phyloP scores from a whole-genome alignment of 441 rosid species.

The Pelargonium exstipulatum region DNA sequence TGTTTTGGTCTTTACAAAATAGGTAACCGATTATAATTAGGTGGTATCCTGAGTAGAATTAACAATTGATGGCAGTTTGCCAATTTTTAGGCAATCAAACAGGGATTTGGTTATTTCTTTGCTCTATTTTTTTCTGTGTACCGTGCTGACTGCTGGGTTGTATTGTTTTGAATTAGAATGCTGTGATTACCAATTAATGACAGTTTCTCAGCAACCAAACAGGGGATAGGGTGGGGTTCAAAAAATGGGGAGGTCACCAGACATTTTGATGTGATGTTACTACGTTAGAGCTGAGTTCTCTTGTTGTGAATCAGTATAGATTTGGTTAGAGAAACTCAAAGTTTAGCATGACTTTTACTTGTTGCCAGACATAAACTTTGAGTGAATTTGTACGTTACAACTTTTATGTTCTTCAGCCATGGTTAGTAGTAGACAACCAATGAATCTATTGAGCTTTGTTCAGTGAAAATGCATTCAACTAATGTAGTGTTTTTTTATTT shows the following conservation, averaged over 20 bases:
- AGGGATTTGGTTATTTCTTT: not conserved
- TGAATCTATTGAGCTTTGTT: too few relatives aligned
- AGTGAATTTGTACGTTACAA: too few relatives aligned
- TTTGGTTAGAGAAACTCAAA: too few relatives aligned
- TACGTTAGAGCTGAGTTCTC: not conserved
- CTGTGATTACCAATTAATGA: not conserved
- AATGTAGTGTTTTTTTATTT: slow-evolving; percentile 5
- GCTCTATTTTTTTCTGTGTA: not conserved
- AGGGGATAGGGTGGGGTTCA: not conserved
- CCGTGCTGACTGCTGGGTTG: not conserved
- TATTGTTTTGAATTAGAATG: not conserved
- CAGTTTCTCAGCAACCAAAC: slow-evolving; percentile 14
- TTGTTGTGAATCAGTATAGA: not conserved
- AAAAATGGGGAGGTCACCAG: not conserved
- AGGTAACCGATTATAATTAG: too few relatives aligned
- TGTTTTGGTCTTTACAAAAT: too few relatives aligned
- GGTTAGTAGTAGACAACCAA: too few relatives aligned
- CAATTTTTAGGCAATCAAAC: too few relatives aligned
- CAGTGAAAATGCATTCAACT: too few relatives aligned
- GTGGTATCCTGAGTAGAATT: too few relatives aligned
- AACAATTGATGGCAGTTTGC: too few relatives aligned
- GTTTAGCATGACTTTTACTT: too few relatives aligned
- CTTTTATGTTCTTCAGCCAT: too few relatives aligned
- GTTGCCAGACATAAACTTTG: not conserved
- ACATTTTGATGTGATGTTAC: not conserved